A percentile compares a stretch with the other conserved stretches of the same genome.
Conservation (phyloP, 1,284 basidiomycete species). For the Phellinidium pouzarii region DNA sequence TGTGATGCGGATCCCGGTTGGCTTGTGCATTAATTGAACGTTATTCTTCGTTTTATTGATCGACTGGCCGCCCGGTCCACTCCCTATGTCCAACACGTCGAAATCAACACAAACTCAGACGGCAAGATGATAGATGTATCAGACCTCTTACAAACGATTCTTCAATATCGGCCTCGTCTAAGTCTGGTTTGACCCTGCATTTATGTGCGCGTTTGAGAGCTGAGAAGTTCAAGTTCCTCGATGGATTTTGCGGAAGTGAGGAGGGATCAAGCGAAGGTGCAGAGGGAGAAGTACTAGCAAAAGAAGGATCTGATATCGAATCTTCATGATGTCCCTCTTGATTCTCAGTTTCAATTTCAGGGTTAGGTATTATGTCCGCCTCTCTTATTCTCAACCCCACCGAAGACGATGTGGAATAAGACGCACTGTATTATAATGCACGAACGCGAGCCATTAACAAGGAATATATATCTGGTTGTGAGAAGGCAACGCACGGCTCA, state of each 20-base stretch:
- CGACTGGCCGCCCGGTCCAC: constrained; percentile 80
- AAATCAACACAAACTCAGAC: no score
- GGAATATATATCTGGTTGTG: constrained; percentile 13
- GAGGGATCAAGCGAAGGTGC: not conserved
- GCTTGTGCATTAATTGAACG: constrained; percentile 73
- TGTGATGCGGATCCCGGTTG: constrained; percentile 67
- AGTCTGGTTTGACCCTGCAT: constrained; percentile 52
- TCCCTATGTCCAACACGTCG: no score
- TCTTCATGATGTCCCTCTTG: not conserved
- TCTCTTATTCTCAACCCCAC: not conserved
- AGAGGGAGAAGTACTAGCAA: not conserved
- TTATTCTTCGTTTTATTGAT: constrained; percentile 83
- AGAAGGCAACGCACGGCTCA: constrained; percentile 9
- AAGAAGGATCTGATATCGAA: not conserved
- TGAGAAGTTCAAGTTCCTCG: constrained; percentile 37
- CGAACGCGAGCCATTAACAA: not conserved
- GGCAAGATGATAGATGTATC: constrained; percentile 22
- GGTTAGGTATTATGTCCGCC: not conserved
- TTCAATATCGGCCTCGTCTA: constrained; percentile 66
- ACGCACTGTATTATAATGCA: constrained; percentile 2
- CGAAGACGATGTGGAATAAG: not conserved
- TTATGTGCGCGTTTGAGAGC: constrained; percentile 62
- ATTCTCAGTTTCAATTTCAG: not conserved
- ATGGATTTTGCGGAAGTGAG: not conserved
- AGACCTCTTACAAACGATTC: constrained; percentile 73